These are phyloP conservation scores for Geotrichum histeridarum DNA, from an alignment of 1,139 yeast genomes.

Conservation along the genomic window DNA sequence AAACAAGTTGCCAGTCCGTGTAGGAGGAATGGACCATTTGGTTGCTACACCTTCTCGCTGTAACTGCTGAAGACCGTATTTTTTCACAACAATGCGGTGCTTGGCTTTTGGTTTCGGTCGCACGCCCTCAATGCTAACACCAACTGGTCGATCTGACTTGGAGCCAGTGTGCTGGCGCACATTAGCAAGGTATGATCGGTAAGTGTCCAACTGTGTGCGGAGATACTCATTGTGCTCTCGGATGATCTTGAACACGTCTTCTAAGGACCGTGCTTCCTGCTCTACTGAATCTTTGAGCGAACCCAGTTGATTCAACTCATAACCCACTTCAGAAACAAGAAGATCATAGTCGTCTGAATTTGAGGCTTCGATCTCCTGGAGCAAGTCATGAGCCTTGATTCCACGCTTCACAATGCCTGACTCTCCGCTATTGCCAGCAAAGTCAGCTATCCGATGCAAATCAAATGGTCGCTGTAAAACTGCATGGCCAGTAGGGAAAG, in stretches of 20 bases:
- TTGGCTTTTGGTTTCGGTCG: slow-evolving; percentile 24
- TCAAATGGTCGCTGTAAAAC: slow-evolving; percentile 33
- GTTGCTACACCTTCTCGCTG: slow-evolving; percentile 34
- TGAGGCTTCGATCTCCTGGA: slow-evolving; percentile 34
- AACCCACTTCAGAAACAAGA: slow-evolving; percentile 37
- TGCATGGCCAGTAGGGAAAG: slow-evolving; percentile 36
- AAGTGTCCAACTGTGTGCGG: slow-evolving; percentile 38
- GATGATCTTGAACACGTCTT: slow-evolving; percentile 37
- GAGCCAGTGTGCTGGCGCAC: slow-evolving; percentile 35
- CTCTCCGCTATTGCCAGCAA: slow-evolving; percentile 35
- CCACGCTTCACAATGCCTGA: slow-evolving; percentile 38
- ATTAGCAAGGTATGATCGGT: slow-evolving; percentile 38
- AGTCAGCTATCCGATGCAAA: slow-evolving; percentile 35
- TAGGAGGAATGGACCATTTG: slow-evolving; percentile 34
- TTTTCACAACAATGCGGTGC: slow-evolving; percentile 31
- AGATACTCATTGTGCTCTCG: slow-evolving; percentile 41
- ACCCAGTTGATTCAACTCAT: slow-evolving; percentile 38
- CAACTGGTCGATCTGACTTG: slow-evolving; percentile 30
- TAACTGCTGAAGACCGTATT: slow-evolving; percentile 34
- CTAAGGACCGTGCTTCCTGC: slow-evolving; percentile 36
- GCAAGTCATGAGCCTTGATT: slow-evolving; percentile 36
- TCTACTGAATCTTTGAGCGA: slow-evolving; percentile 37
- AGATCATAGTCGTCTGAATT: slow-evolving; percentile 34
- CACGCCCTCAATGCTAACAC: slow-evolving; percentile 23
- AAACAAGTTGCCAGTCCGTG: slow-evolving; percentile 25